Base-by-base conservation (phyloP, 208 protist species). In the Leptomonas pyrrhocoris region DNA sequence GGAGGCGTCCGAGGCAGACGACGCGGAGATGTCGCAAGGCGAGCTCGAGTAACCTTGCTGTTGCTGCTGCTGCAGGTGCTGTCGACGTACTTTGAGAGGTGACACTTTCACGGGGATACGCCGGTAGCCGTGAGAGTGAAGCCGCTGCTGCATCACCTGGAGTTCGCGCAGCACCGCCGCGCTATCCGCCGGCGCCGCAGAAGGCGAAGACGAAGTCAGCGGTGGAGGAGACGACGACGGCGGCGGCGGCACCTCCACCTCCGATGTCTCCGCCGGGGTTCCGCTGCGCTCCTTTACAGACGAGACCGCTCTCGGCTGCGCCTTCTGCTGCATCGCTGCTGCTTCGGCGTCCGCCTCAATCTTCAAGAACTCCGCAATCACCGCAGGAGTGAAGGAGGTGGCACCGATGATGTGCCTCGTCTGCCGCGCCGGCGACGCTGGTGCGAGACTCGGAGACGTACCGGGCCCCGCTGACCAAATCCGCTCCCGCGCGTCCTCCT, bases 161-260 rank as follows among this genome's bases (percentile, higher is more conserved):
- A 77, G 50, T 19, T 70, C 72, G 16, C 23, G 62, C 45, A 77
- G 30, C 30, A 77, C 72, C 18, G 64, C 62, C 11, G 72, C 50
- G 43, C 72, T 77, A 27, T 77, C 72, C 1, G 72, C 71, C 43
- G 23, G 51, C 9, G 60, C 46, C 5, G 59, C n/a, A n/a, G n/a
- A n/a, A n/a, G n/a, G n/a, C n/a, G n/a, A n/a, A n/a, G n/a, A n/a
- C n/a, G n/a, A n/a, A n/a, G n/a, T n/a, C n/a, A n/a, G n/a, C n/a
- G n/a, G n/a, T n/a, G n/a, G n/a, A n/a, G n/a, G 9, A 9, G 34
- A 9, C 3, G 34, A 38, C 3, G 34, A 38, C 34, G 34, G 34
- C 34, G 34, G 34, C 7, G 34, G 34, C 34, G 34, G 34, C 34
- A 9, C 9, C 34, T 38, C 7, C 34, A 9, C 9, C 7, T 38